Base-by-base conservation (phyloP, 78 protist genomes). In the Salpingoeca rosetta region DNA sequence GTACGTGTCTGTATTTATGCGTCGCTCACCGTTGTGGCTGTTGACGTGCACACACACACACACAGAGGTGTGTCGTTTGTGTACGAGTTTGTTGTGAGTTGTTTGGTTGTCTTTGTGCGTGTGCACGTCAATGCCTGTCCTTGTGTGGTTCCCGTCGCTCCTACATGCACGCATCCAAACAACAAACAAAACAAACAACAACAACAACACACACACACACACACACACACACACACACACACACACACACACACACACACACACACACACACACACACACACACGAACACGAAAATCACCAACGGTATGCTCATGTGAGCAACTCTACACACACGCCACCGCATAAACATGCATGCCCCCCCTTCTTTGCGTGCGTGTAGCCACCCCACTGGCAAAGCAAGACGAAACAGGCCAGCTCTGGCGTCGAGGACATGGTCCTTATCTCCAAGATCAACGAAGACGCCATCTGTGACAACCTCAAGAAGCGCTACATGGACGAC, bases 341-440 rank as follows among this genome's bases (percentile, higher is more conserved):
- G n/a, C n/a, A n/a, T n/a, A n/a, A n/a, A n/a, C n/a, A n/a, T n/a
- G n/a, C n/a, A n/a, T n/a, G n/a, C n/a, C n/a, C n/a, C n/a, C n/a
- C n/a, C n/a, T n/a, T n/a, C n/a, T n/a, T n/a, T n/a, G n/a, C n/a
- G n/a, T 73, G 40, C 77, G 12, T 26, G 28, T 73, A 76, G 80
- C 80, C 80, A 11, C 80, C 38, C 38, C 80, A 76, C 27, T 76
- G 80, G 80, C 86, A 83, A 2, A 38, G 73, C 44, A 44, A 84
- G 72, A 44, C 78, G 25, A 41, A 10, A 43, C 43, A 80, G 78
- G 31, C 77, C 72, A 22, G 22, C 26, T 7, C 45, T 42, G 97
- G 95, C 38, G 93, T 95, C 57, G 96, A 93, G 73, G 97, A 95
- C 91, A 86, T 95, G 94, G 93, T 91, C 44, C 86, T 95, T 89